Evolutionary conservation across 192 early-diverging fungal genomes (phyloP).

Genomic region (Cladochytrium replicatum): DNA sequence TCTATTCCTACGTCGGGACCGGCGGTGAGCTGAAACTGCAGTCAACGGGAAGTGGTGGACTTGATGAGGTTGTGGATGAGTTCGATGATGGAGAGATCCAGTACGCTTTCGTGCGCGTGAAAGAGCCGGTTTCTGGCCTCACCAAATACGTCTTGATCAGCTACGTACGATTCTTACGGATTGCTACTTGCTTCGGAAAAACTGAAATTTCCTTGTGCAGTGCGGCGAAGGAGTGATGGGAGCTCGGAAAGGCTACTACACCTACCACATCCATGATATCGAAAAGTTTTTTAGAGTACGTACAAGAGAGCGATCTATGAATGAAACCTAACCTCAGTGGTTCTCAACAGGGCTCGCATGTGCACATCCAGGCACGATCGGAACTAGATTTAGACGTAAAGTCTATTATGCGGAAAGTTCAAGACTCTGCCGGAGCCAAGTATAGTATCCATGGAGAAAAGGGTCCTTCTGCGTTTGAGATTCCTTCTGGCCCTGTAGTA

Average conservation of each 20-base stretch:
- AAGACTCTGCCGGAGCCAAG: conserved; percentile 77
- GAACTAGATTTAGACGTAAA: conserved; percentile 72
- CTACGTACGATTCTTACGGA: conserved; percentile 50
- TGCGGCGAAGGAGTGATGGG: conserved; percentile 93
- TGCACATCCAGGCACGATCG: conserved; percentile 77
- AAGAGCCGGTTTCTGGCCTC: conserved; percentile 75
- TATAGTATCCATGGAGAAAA: conserved; percentile 66
- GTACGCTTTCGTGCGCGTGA: conserved; percentile 75
- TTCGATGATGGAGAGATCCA: conserved; percentile 84
- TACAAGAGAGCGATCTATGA: conserved; percentile 7
- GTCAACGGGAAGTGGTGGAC: conserved; percentile 45
- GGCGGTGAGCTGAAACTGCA: conserved; percentile 20
- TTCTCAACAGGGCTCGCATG: conserved; percentile 56
- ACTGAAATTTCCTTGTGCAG: conserved; percentile 17
- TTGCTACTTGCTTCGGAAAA: not conserved
- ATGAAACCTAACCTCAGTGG: not conserved
- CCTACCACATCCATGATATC: conserved; percentile 72
- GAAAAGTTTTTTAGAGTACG: conserved; percentile 67
- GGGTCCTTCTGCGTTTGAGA: not conserved
- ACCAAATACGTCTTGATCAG: conserved; percentile 86
- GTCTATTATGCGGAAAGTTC: conserved; percentile 76
- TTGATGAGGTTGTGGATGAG: conserved; percentile 85
- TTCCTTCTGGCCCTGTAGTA: no score
- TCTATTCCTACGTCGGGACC: conserved; percentile 10
- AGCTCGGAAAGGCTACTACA: conserved; percentile 78